phyloP scores from a whole-genome alignment of 768 basidiomycete genomes.

The Mycena epipterygia region DNA sequence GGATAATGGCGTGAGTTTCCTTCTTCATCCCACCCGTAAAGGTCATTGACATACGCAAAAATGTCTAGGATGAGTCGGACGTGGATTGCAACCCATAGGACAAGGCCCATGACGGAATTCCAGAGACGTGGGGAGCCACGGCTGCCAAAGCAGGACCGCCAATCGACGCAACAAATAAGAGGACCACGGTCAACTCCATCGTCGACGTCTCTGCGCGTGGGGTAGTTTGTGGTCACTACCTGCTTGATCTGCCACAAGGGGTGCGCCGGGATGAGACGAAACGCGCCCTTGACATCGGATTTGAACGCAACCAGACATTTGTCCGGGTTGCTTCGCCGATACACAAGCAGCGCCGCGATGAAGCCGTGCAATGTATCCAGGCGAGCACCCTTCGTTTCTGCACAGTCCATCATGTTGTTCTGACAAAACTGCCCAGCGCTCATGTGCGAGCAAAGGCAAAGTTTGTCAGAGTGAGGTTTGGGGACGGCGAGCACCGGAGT shows the following conservation, averaged over 20 bases:
- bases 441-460: constrained; percentile 48
- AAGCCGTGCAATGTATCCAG: constrained; percentile 41
- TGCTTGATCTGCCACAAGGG: constrained; percentile 47
- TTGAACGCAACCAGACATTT: constrained; percentile 34
- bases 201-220: not conserved
- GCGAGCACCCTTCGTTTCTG: constrained; percentile 26
- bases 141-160: constrained; percentile 13
- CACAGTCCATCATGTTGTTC: constrained; percentile 40
- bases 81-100: constrained; percentile 31
- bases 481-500: constrained; percentile 43
- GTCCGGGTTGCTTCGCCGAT: not conserved
- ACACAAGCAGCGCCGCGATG: constrained; percentile 37
- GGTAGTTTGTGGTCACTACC: constrained; percentile 34
- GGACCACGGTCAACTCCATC: not conserved
- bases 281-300: constrained; percentile 43
- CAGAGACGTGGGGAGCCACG: constrained; percentile 14
- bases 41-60: not conserved
- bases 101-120: constrained; percentile 35
- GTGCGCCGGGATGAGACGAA: constrained; percentile 39
- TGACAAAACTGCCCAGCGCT: constrained; percentile 43
- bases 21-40: not conserved
- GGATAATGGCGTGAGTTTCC: not conserved
- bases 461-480: constrained; percentile 42
- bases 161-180: not conserved
- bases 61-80: not conserved